These are phyloP conservation scores for Agrocybe pediades DNA, from an alignment of 768 basidiomycete species.

Conservation along the genomic window DNA sequence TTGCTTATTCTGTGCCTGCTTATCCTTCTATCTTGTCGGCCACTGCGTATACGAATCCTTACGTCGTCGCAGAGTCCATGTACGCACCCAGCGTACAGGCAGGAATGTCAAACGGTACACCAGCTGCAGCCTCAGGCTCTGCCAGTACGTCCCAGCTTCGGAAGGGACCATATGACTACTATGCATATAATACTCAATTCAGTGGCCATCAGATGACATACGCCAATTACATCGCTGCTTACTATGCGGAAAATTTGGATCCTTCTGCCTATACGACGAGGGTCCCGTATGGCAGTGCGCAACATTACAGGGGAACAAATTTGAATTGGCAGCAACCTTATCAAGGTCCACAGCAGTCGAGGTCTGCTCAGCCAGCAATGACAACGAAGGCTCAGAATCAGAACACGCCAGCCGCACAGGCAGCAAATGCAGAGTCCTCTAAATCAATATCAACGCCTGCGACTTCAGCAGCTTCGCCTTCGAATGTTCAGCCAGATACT, in stretches of 20 bases:
- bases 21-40: constrained; percentile 32
- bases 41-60: constrained; percentile 10
- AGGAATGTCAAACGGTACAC: constrained; percentile 1
- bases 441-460: background rate
- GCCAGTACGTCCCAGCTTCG: constrained; percentile 19
- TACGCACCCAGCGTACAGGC: constrained; percentile 12
- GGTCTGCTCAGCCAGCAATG: constrained; percentile 2
- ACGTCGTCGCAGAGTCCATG: constrained; percentile 11
- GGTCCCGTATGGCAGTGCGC: constrained; percentile 17
- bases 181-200: constrained; percentile 30
- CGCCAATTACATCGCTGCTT: background rate
- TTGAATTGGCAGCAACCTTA: constrained; percentile 37
- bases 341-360: constrained; percentile 21
- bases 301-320: constrained; percentile 20
- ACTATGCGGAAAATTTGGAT: background rate
- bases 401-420: background rate
- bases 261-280: background rate
- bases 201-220: constrained; percentile 6
- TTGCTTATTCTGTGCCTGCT: constrained; percentile 28
- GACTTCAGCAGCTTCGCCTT: background rate
- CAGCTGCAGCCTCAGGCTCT: constrained; percentile 7
- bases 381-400: background rate
- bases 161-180: constrained; percentile 36
- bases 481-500: background rate
- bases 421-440: background rate